phyloP scores from a whole-genome alignment of 345 rosid species.

The Eucalyptus cloeziana region DNA sequence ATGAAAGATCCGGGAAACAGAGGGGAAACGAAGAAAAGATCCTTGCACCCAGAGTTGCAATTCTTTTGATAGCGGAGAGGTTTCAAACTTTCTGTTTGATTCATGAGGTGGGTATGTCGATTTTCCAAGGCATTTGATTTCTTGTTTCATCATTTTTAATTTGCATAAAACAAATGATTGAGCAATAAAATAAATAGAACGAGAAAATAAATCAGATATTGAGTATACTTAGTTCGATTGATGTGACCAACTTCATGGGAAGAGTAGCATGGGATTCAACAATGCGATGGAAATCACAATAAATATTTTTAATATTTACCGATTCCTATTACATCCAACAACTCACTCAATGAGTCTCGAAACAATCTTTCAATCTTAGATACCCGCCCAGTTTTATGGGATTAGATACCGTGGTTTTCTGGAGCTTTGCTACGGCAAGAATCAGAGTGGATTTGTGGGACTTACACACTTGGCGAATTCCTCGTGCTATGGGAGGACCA shows the following conservation, averaged over 20 bases:
- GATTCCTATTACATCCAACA: background rate
- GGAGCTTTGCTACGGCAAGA: background rate
- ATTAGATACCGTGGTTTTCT: background rate
- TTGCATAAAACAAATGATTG: fast-evolving
- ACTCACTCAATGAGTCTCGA: fast-evolving
- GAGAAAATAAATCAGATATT: background rate
- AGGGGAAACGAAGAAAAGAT: background rate
- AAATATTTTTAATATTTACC: too few relatives aligned
- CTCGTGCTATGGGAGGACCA: background rate
- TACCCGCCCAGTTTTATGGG: background rate
- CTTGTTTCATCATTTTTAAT: background rate
- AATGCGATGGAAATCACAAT: background rate
- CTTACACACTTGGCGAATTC: background rate
- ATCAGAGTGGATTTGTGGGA: background rate
- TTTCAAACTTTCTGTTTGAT: background rate
- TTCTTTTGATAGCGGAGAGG: background rate
- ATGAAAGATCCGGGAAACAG: background rate
- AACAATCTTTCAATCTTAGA: background rate
- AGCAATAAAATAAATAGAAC: background rate
- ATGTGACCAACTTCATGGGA: background rate
- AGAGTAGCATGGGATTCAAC: background rate
- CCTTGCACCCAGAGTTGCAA: background rate
- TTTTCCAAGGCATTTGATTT: background rate
- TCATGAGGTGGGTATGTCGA: background rate
- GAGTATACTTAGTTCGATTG: too few relatives aligned